Evolutionary conservation across 306 rosid species (phyloP).

Genomic region (Echinosophora koreensis): DNA sequence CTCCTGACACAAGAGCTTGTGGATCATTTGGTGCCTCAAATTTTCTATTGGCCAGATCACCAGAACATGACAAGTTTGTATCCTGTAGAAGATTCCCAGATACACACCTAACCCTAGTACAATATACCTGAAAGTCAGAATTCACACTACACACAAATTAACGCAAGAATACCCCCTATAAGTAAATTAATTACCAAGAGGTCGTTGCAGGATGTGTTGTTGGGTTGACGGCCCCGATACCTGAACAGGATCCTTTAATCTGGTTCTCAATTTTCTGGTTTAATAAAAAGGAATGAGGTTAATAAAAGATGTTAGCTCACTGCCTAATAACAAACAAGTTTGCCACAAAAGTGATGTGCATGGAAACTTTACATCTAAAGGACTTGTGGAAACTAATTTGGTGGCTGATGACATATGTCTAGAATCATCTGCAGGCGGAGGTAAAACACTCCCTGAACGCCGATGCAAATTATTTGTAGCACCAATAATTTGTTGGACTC

Average conservation of each 20-base stretch:
- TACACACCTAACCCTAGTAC: constrained; percentile 53
- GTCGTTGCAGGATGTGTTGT: constrained; percentile 41
- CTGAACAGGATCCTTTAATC: constrained; percentile 47
- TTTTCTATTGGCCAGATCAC: constrained; percentile 40
- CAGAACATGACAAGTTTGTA: constrained; percentile 33
- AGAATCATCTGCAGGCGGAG: constrained; percentile 57
- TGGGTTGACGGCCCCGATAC: constrained; percentile 33
- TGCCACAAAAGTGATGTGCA: constrained; percentile 7
- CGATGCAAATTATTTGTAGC: constrained; percentile 65
- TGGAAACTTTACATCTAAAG: constrained; percentile 55
- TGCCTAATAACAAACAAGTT: constrained; percentile 29
- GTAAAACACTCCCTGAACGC: constrained; percentile 59
- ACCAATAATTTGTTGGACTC: constrained; percentile 62
- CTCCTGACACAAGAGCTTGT: constrained; percentile 31
- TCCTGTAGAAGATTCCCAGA: constrained; percentile 50
- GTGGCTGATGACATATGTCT: constrained; percentile 47
- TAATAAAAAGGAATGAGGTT: constrained; percentile 13
- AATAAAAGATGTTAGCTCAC: constrained; percentile 17
- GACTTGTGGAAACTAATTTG: constrained; percentile 45
- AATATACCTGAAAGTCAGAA: constrained; percentile 35
- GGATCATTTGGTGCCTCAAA: constrained; percentile 45
- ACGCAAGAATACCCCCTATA: not conserved
- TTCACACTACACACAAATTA: constrained; percentile 9
- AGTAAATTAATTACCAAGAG: constrained; percentile 54
- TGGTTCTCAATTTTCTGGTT: constrained; percentile 51